Base-by-base conservation (phyloP, 2,329 filamentous ascomycete species). In the Rutstroemia sp. region DNA sequence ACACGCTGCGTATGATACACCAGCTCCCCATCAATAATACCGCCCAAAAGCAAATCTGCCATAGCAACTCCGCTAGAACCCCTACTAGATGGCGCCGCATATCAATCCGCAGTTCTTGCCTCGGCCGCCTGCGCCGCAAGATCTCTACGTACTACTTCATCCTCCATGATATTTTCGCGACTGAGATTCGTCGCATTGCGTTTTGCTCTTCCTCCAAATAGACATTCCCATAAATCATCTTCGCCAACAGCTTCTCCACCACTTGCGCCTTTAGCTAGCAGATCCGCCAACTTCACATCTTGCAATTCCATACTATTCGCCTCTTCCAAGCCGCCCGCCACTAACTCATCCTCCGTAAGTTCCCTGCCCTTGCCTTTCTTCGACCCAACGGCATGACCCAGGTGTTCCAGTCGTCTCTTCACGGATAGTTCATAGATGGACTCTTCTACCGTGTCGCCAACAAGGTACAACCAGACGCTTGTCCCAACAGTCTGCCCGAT, bases 401-500 rank as follows among this genome's bases (percentile, higher is more conserved):
- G 87, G 67, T 96, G 90, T 56, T 86, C 83, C 64, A 96, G 75
- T 3, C 92, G 84, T 27, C 91, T 80, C 58, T 80, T 78, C 1
- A 95, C 90, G 0, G 90, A 94, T 37, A 96, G 80, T 58, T 92
- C 83, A 72, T 97, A 91, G 60, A 97, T 95, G 1, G 87, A 87
- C 73, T 95, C 87, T 68, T 99, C 94, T 0, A 97, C 90, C 0
- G 92, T 95, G 52, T 88, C 89, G 16, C 87, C 83, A n/a, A 96
- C 82, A 2, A 97, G 79, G 69, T 97, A 97, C 71, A 96, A 87
- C 88, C 92, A 97, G 1, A 97, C 91, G 0, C 90, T 96, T 0
- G 94, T 99, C 62, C 88, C 80, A 52, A 88, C 84, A 61, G 86
- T 79, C 71, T 97, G 94, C 0, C 94, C 94, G 61, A 99, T 99